Conservation (phyloP, 176 grass and related monocot species). For the Melocanna baccifera region DNA sequence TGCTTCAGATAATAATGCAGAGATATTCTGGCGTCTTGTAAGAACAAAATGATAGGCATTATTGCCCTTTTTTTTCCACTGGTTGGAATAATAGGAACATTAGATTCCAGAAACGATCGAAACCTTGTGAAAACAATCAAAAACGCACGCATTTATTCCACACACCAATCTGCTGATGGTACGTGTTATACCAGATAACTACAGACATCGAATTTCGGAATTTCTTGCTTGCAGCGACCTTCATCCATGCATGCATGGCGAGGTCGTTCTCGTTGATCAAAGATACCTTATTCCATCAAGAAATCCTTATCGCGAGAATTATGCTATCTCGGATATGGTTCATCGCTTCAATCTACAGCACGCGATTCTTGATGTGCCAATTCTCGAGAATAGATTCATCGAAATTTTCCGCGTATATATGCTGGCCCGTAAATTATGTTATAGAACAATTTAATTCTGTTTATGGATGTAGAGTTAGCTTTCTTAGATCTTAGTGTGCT, state of each 20-base stretch:
- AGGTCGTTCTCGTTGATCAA: constrained; percentile 16
- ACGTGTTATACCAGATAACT: background rate
- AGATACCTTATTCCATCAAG: constrained; percentile 34
- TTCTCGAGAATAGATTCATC: constrained; percentile 19
- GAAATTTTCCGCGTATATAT: background rate
- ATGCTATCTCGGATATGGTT: constrained; percentile 42
- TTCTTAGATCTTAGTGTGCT: background rate
- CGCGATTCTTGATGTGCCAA: constrained; percentile 36
- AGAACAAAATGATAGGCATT: constrained; percentile 28
- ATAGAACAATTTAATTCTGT: background rate
- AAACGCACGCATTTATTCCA: background rate
- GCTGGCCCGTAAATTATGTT: background rate
- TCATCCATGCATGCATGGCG: background rate
- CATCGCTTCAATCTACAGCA: constrained; percentile 17
- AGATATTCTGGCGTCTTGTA: constrained; percentile 7
- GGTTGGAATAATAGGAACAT: constrained; percentile 27
- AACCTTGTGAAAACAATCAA: background rate
- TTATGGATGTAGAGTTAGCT: background rate
- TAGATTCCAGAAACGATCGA: background rate
- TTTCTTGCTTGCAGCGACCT: background rate
- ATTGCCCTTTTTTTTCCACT: constrained; percentile 29
- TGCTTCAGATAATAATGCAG: constrained; percentile 5
- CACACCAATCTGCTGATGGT: background rate
- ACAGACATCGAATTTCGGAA: background rate
- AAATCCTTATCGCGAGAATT: constrained; percentile 31